These are phyloP conservation scores for Candida arabinofermentans DNA, from an alignment of 805 yeast species.

Conservation along the genomic window DNA sequence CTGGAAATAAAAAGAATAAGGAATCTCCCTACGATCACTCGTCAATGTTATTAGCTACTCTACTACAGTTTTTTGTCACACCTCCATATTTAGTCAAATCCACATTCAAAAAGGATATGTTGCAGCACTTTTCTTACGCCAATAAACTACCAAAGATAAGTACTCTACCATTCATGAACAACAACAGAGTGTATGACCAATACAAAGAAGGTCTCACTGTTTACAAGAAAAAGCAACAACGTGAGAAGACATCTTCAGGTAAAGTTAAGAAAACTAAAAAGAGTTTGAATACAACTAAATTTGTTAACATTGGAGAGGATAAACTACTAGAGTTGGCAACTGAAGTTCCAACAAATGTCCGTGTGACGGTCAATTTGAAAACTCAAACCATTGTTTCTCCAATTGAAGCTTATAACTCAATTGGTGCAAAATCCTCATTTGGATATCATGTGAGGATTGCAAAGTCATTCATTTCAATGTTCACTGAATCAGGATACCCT, in stretches of 20 bases:
- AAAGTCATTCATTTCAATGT: conserved; percentile 53
- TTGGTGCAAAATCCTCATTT: conserved; percentile 56
- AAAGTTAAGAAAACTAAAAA: conserved; percentile 43
- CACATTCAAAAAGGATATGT: conserved; percentile 45
- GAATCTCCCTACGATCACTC: conserved; percentile 21
- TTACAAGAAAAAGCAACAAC: conserved; percentile 36
- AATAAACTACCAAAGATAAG: conserved; percentile 66
- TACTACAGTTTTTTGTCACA: conserved; percentile 77
- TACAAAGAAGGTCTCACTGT: conserved; percentile 65
- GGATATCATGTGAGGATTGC: conserved; percentile 78
- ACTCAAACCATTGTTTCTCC: conserved; percentile 66
- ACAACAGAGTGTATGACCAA: conserved; percentile 32
- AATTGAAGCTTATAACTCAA: conserved; percentile 59
- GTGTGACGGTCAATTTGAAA: conserved; percentile 75
- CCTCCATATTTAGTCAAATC: conserved; percentile 75
- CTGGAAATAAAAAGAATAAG: conserved; percentile 9
- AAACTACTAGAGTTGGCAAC: conserved; percentile 55
- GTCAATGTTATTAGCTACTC: conserved; percentile 56
- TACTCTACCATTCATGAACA: conserved; percentile 69
- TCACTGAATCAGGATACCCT: conserved; percentile 62
- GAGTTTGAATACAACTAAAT: conserved; percentile 58
- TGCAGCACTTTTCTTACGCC: conserved; percentile 57
- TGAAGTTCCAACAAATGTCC: conserved; percentile 69
- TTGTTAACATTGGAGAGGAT: conserved; percentile 69
- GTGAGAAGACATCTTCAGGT: conserved; percentile 34